A percentile compares a stretch with the other conserved stretches of the same genome.
Evolutionary conservation across 2,329 filamentous ascomycete genomes (phyloP).

Genomic region (Cladorrhinum sp.): DNA sequence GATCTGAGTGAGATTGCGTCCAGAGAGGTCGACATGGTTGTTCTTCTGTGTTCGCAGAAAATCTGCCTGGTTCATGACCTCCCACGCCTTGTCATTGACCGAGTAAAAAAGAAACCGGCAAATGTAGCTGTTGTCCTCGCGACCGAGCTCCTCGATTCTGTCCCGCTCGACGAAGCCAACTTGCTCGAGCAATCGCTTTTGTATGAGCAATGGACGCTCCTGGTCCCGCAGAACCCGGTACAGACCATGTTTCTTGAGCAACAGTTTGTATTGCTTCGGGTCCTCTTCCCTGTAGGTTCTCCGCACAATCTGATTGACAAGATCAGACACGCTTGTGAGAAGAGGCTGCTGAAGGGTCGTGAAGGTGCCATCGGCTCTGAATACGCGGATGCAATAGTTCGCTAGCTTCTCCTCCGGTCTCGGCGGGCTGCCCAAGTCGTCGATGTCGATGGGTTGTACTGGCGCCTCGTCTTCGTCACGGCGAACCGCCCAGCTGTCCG

Average conservation of each 20-base stretch:
- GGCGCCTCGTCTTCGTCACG: conserved; percentile 61
- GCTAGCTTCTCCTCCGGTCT: conserved; percentile 70
- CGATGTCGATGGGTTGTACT: conserved; percentile 56
- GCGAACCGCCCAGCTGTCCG: conserved; percentile 94
- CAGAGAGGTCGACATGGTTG: conserved; percentile 88
- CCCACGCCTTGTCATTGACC: conserved; percentile 78
- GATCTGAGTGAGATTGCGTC: conserved; percentile 88
- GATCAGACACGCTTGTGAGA: conserved; percentile 79
- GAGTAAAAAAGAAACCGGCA: conserved; percentile 95
- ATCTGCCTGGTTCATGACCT: conserved; percentile 73
- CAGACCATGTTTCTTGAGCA: conserved; percentile 89
- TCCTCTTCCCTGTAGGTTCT: conserved; percentile 92
- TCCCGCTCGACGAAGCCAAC: conserved; percentile 87
- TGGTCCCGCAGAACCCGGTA: conserved; percentile 73
- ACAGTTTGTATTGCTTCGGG: conserved; percentile 90
- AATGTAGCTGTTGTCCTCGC: conserved; percentile 96
- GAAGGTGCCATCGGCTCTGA: conserved; percentile 90
- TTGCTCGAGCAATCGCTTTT: conserved; percentile 86
- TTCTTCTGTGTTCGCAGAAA: conserved; percentile 84
- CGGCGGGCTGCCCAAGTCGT: conserved; percentile 65
- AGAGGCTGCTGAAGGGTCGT: conserved; percentile 83
- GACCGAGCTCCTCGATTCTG: conserved; percentile 85
- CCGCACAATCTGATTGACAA: conserved; percentile 86
- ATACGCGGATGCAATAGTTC: conserved; percentile 91
- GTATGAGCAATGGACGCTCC: conserved; percentile 84